Evolutionary conservation across 768 basidiomycete genomes (phyloP).

Genomic region (Kwoniella europaea): DNA sequence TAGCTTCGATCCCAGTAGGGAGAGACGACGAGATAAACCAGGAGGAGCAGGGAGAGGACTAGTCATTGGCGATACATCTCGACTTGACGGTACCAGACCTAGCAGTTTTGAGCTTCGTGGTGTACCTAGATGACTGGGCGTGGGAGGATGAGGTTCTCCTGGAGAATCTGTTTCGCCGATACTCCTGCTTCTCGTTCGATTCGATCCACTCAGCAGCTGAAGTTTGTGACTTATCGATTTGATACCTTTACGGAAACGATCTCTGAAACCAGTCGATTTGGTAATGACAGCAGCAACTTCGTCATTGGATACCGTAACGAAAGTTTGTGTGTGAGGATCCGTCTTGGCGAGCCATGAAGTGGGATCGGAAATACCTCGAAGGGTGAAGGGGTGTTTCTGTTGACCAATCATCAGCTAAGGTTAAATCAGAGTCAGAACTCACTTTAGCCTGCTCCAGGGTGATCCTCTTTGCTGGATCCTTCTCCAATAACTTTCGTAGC

Average conservation of each 20-base stretch:
- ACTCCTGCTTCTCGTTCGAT: slow-evolving; percentile 47
- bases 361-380: slow-evolving; percentile 68
- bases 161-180: slow-evolving; percentile 38
- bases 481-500: slow-evolving; percentile 77
- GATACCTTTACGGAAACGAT: slow-evolving; percentile 54
- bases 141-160: slow-evolving; percentile 2
- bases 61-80: slow-evolving; percentile 24
- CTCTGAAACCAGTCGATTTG: slow-evolving; percentile 46
- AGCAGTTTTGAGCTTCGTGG: slow-evolving; percentile 11
- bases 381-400: slow-evolving; percentile 60
- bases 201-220: slow-evolving; percentile 28
- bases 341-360: slow-evolving; percentile 73
- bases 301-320: slow-evolving; percentile 70
- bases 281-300: slow-evolving; percentile 71
- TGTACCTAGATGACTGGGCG: slow-evolving; percentile 9
- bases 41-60: slow-evolving; percentile 25
- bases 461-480: slow-evolving; percentile 75
- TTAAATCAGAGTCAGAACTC: slow-evolving; percentile 29
- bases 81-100: slow-evolving; percentile 11
- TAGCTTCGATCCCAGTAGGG: slow-evolving; percentile 21
- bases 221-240: slow-evolving; percentile 47
- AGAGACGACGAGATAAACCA: slow-evolving; percentile 22
- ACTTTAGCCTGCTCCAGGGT: slow-evolving; percentile 84
- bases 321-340: slow-evolving; percentile 62
- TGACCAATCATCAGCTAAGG: not conserved